Base-by-base conservation (phyloP, 768 basidiomycete genomes). In the Royoungia palumana region DNA sequence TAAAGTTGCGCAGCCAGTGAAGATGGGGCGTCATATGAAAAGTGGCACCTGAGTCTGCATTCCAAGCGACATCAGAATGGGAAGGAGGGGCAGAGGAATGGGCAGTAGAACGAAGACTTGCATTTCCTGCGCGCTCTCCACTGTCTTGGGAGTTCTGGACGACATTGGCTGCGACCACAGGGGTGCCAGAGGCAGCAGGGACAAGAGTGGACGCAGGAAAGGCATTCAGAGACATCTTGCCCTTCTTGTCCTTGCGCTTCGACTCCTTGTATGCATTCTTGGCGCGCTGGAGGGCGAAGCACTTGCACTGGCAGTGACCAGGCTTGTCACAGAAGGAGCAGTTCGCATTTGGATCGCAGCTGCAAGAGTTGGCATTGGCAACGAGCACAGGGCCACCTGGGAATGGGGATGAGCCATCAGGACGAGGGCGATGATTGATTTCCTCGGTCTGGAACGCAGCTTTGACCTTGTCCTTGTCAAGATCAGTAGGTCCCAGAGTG, bases 231-330 rank as follows among this genome's bases (percentile, higher is more conserved):
- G n/a, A n/a, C n/a, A n/a, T n/a, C n/a, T n/a, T n/a, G n/a, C n/a
- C n/a, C n/a, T n/a, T n/a, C 19, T 49, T 22, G 5, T 35, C 32
- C 25, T 35, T n/a, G 19, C 37, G 20, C 13, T 19, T 10, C 12
- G 35, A 8, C 27, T 49, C 43, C 35, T 49, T 28, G 47, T 41
- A 20, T 6, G n/a, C n/a, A n/a, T 38, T 17, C 8, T 32, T 49
- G 1, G 47, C 41, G 0, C 14, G 6, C 28, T 49, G 47, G 6
- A 42, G 17, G 2, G 41, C 5, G 8, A 13, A 47, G 39, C 46
- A 47, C 28, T 41, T 47, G 39, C 32, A 40, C 5, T 34, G n/a
- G 24, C 46, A 47, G 32, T 47, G 46, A 2, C 46, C 46, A 7
- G 22, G 10, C 39, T 47, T 47, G 3, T 47, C 39, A 19, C 27